Conservation (phyloP, 106 monocot genomes). For the Iris macrosiphon region DNA sequence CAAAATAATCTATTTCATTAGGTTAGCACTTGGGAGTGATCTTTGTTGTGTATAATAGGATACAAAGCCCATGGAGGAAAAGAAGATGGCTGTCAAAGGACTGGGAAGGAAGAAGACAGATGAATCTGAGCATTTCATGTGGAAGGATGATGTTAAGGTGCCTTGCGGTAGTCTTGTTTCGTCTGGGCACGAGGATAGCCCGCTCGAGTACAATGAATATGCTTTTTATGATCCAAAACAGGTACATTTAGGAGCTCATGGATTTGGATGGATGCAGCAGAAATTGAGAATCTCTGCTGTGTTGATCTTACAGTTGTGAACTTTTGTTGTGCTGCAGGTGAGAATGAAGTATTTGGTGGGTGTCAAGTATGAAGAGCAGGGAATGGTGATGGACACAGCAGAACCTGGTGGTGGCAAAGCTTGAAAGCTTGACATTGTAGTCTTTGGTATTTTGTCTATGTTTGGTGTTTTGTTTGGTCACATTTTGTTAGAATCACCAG, state of each 20-base stretch:
- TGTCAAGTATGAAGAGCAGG: constrained; percentile 62
- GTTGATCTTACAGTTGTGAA: neutral
- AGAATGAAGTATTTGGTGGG: constrained; percentile 54
- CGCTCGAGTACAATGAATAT: constrained; percentile 65
- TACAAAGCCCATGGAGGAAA: constrained; percentile 26
- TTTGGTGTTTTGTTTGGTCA: no score
- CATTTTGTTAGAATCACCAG: no score
- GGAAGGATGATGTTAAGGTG: constrained; percentile 63
- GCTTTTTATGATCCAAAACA: constrained; percentile 64
- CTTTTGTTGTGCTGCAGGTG: neutral
- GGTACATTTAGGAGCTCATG: constrained; percentile 11
- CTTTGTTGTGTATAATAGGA: constrained; percentile 21
- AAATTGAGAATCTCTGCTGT: no score
- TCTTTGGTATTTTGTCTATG: no score
- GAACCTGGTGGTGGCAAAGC: no score
- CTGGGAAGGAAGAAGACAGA: constrained; percentile 57
- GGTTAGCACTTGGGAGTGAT: no score
- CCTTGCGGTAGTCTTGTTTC: constrained; percentile 49
- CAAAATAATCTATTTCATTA: no score
- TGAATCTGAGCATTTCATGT: constrained; percentile 52
- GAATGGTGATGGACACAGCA: constrained; percentile 27
- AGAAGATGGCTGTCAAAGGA: constrained; percentile 54
- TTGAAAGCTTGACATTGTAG: no score
- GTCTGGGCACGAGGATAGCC: constrained; percentile 41
- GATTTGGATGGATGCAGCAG: no score